Conservation (phyloP, 2,329 filamentous ascomycete species). For the Colletotrichum sp. region DNA sequence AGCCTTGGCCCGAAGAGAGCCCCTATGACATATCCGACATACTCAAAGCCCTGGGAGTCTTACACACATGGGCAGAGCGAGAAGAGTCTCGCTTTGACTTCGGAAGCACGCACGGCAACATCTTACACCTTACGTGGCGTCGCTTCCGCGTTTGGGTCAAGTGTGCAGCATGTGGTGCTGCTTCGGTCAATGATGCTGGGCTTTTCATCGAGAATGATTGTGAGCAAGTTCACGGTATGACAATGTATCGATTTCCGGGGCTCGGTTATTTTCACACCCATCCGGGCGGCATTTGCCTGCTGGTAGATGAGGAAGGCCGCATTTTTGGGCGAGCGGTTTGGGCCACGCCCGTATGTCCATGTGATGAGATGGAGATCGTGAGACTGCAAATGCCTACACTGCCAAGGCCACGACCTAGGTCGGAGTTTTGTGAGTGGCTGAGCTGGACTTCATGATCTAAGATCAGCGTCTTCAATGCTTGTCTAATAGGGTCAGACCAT, state of each 20-base stretch:
- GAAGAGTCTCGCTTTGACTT: background rate
- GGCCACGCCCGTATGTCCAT: background rate
- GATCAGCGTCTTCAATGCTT: too few relatives aligned
- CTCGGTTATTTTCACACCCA: background rate
- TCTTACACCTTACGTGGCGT: background rate
- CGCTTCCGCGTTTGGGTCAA: background rate
- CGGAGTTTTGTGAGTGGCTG: background rate
- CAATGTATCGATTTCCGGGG: background rate
- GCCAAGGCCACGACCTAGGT: background rate
- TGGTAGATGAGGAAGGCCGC: background rate
- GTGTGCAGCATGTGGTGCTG: background rate
- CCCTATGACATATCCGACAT: background rate
- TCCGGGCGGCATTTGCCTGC: background rate
- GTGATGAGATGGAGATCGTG: background rate
- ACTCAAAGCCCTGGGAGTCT: background rate
- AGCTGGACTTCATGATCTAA: background rate
- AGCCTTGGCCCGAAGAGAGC: background rate
- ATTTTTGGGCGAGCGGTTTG: background rate
- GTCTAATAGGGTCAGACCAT: too few relatives aligned
- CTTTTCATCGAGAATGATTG: background rate
- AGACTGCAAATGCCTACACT: background rate
- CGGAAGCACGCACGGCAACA: background rate
- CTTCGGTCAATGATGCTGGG: background rate
- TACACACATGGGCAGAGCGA: background rate
- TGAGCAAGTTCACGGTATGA: background rate